A percentile compares a stretch with the other conserved stretches of the same genome.
phyloP scores from a whole-genome alignment of 768 basidiomycete species.

The Suillus variegatus region DNA sequence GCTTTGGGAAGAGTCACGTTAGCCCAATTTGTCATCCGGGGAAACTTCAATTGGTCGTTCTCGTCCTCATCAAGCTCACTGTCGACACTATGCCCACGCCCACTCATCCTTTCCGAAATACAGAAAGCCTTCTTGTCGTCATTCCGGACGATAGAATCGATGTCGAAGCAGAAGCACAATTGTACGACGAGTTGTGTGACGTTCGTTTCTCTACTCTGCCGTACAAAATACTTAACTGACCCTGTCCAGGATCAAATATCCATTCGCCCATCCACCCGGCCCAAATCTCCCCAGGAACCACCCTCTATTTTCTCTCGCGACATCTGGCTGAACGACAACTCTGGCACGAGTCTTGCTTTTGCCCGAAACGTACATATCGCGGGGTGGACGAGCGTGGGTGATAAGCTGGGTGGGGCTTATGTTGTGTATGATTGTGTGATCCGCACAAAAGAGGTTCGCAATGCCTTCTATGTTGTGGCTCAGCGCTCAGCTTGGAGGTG shows the following conservation, averaged over 20 bases:
- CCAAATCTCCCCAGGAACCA: conserved; percentile 32
- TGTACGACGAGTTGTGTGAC: conserved; percentile 66
- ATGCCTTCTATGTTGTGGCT: neutral
- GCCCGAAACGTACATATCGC: conserved; percentile 64
- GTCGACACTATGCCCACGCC: conserved; percentile 14
- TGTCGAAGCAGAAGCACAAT: conserved; percentile 63
- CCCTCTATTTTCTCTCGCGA: conserved; percentile 67
- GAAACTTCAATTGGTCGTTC: neutral
- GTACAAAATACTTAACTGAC: neutral
- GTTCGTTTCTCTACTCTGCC: conserved; percentile 28
- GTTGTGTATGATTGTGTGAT: conserved; percentile 75
- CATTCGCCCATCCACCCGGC: conserved; percentile 14
- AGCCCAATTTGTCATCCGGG: neutral
- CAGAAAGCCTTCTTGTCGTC: conserved; percentile 51
- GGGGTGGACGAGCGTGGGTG: conserved; percentile 76
- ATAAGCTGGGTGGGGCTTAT: conserved; percentile 63
- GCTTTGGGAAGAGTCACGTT: too few species aligned
- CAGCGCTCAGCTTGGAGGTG: neutral
- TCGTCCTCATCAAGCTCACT: neutral
- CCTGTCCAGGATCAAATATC: conserved; percentile 18
- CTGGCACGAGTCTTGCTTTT: conserved; percentile 54
- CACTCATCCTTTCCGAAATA: conserved; percentile 47
- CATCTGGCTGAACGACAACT: conserved; percentile 69
- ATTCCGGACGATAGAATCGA: conserved; percentile 56
- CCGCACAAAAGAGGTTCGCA: conserved; percentile 56